A percentile compares a stretch with the other conserved stretches of the same genome.
phyloP scores from a whole-genome alignment of 495 filamentous ascomycete genomes.

The Wilcoxina mikolae region DNA sequence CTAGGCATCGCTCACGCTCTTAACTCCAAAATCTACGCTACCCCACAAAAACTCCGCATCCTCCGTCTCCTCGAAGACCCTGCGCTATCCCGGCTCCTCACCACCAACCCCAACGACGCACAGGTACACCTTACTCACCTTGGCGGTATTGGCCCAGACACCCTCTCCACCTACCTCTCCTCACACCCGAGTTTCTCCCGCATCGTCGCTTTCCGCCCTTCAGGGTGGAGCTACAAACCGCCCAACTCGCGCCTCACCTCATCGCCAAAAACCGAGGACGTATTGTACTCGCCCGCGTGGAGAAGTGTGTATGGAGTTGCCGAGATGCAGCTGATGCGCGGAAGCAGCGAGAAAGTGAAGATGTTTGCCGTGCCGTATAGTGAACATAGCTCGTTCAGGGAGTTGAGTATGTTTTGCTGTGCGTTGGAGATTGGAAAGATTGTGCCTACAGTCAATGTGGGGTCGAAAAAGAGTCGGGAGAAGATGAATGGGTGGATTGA shows the following conservation, averaged over 20 bases:
- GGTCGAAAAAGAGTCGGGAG: conserved; percentile 44
- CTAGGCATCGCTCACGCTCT: conserved; percentile 62
- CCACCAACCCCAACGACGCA: conserved; percentile 61
- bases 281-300: conserved; percentile 65
- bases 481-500: conserved; percentile 88
- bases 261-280: conserved; percentile 49
- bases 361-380: conserved; percentile 90
- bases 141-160: conserved; percentile 77
- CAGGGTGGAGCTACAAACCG: conserved; percentile 80
- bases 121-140: conserved; percentile 97
- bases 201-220: conserved; percentile 81
- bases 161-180: conserved; percentile 70
- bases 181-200: conserved; percentile 65
- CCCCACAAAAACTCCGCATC: conserved; percentile 65
- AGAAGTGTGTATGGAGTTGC: conserved; percentile 45
- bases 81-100: conserved; percentile 62
- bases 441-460: conserved; percentile 86
- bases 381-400: conserved; percentile 86
- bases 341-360: conserved; percentile 46
- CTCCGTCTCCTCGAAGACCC: conserved; percentile 72
- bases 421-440: conserved; percentile 71
- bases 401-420: conserved; percentile 86
- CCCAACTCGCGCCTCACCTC: conserved; percentile 44
- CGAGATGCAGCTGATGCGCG: conserved; percentile 63
- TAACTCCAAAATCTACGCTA: conserved; percentile 77